Evolutionary conservation across 2,329 filamentous ascomycete genomes (phyloP), one percentile per base, ranked within the genome.

Genomic region (Chaetomiaceae sp.): DNA sequence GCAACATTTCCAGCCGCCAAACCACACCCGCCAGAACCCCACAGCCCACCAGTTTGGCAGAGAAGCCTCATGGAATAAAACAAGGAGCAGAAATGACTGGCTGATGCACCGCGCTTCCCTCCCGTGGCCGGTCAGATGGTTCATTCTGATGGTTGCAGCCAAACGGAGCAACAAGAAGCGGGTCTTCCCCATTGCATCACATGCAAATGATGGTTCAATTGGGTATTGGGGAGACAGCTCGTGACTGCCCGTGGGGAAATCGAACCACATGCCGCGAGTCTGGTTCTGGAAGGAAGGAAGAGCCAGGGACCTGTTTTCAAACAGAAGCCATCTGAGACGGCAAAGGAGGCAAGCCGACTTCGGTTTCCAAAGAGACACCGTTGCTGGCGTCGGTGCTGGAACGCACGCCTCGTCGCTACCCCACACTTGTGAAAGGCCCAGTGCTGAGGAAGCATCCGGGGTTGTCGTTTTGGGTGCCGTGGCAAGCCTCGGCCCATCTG

Each of bases 401-500:
- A 6, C 9, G 9, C 14, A 12, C 27, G 9, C 27, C 5, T 3
- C 14, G 27, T 31, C 23, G 22, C 23, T 33, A 38, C 49, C 49
- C 42, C 49, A 45, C 42, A 51, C 25, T 31, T 11, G 34, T 38
- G 48, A 53, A 45, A 22, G n/a, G 12, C 33, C 36, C 19, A n/a
- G n/a, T 12, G 8, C 15, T 20, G 14, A 27, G 25, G 27, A 31
- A 31, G 4, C 9, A 11, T 25, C 40, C 34, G 20, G 52, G 39
- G 15, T 36, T 4, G 14, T 22, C 27, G 20, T 42, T 46, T 43
- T 40, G 12, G 40, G 40, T 33, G 43, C 48, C 48, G 55, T 59
- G 57, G 57, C 54, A 56, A 56, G 48, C 59, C 59, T 61, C 59
- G 59, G 59, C 55, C 57, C 51, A 55, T 57, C 53, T 56, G 20